Base-by-base conservation (phyloP, 208 protist genomes). In the Trypanosoma grayi region DNA sequence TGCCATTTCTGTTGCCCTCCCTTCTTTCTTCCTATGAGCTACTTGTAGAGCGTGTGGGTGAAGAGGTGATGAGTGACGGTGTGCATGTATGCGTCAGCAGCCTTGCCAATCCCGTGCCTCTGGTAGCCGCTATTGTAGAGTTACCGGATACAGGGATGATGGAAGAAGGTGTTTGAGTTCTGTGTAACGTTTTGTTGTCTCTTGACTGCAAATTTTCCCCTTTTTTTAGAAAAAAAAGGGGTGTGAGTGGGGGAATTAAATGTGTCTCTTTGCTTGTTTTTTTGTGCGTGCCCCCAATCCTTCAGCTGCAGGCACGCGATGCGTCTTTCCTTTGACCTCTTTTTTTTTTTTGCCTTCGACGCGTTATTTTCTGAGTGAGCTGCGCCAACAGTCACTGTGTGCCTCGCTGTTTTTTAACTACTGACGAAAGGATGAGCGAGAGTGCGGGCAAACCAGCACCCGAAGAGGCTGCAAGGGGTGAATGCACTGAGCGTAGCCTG, bases 101-200 rank as follows among this genome's bases (percentile, higher is more conserved):
- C 14, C 41, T 68, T 22, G 41, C 68, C 20, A 48, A 40, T 28
- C 16, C 47, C 1, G 48, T 60, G 2, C 79, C 89, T 3, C 60
- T 97, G 7, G 79, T 86, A 11, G 73, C 74, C 16, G 81, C 84
- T 8, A n/a, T 91, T 0, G 78, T 98, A 0, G 82, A 90, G 40
- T 64, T 98, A 33, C 94, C 94, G 0, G 80, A 93, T 47, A 70
- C 68, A 37, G 83, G 87, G 10, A 66, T 82, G 11, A 56, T 92
- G 20, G 74, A 72, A 44, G 46, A 81, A n/a, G 66, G 58, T 16
- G 4, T 83, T 33, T 84, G 60, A 59, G 36, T 64, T n/a, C n/a
- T n/a, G n/a, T n/a, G n/a, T n/a, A n/a, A n/a, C n/a, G n/a, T n/a
- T n/a, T n/a, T n/a, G n/a, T n/a, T n/a, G n/a, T n/a, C n/a, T n/a